phyloP scores from a whole-genome alignment of 2,329 filamentous ascomycete genomes.

The Colletotrichum tanaceti region DNA sequence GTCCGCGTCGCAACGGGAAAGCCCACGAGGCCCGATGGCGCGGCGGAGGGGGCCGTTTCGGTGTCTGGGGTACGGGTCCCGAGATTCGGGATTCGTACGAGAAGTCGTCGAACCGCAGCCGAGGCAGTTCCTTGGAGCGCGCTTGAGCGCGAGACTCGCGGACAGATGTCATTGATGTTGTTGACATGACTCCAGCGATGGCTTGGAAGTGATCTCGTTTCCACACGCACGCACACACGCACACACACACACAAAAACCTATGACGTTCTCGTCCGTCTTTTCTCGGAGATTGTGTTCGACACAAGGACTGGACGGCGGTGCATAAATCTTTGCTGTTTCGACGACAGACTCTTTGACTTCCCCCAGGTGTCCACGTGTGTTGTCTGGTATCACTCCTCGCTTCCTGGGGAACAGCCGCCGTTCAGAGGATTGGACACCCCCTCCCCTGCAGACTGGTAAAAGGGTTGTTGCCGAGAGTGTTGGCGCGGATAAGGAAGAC shows the following conservation, averaged over 20 bases:
- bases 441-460: too few relatives aligned
- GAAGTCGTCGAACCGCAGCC: constrained; percentile 36
- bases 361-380: too few relatives aligned
- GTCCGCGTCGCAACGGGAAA: background rate
- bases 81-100: constrained; percentile 30
- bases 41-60: background rate
- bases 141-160: background rate
- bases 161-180: constrained; percentile 6
- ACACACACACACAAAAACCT: too few relatives aligned
- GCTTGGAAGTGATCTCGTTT: background rate
- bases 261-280: too few relatives aligned
- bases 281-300: too few relatives aligned
- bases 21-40: constrained; percentile 19
- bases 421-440: constrained; percentile 40
- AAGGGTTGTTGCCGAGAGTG: constrained; percentile 47
- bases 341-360: too few relatives aligned
- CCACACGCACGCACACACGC: too few relatives aligned
- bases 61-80: constrained; percentile 21
- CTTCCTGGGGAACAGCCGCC: constrained; percentile 43
- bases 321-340: too few relatives aligned
- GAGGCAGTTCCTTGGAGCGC: constrained; percentile 14
- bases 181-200: background rate
- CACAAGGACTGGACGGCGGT: too few relatives aligned
- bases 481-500: constrained; percentile 47
- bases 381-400: constrained; percentile 42